These are phyloP conservation scores for Boletales sp. DNA, from an alignment of 768 basidiomycete genomes.

Conservation along the genomic window DNA sequence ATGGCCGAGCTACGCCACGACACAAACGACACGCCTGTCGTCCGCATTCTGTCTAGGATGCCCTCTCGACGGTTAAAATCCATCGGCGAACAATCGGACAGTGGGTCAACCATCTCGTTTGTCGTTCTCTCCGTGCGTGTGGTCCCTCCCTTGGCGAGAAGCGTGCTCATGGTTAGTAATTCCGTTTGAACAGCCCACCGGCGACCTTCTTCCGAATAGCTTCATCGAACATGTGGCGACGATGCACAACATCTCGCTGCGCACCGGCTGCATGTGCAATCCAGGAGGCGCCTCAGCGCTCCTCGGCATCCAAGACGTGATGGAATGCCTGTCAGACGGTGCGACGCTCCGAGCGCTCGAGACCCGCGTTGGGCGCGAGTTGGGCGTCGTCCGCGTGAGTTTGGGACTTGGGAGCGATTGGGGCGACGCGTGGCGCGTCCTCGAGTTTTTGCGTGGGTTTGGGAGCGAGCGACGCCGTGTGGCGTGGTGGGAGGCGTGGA, in stretches of 20 bases:
- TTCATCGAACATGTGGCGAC: slow-evolving; percentile 73
- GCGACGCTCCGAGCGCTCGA: slow-evolving; percentile 63
- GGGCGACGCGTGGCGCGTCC: slow-evolving; percentile 63
- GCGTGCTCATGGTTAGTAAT: too few species aligned
- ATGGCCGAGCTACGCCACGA: slow-evolving; percentile 62
- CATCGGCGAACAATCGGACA: slow-evolving; percentile 63
- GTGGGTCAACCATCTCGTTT: slow-evolving; percentile 60
- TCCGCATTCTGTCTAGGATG: slow-evolving; percentile 62
- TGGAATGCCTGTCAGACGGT: slow-evolving; percentile 57
- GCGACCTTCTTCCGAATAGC: slow-evolving; percentile 64
- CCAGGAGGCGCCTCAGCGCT: slow-evolving; percentile 77
- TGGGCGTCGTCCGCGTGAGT: slow-evolving; percentile 74
- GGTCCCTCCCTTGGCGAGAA: too few species aligned
- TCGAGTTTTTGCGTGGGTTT: slow-evolving; percentile 47
- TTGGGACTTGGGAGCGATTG: slow-evolving; percentile 78
- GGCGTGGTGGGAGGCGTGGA: slow-evolving; percentile 41
- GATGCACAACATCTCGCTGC: slow-evolving; percentile 62
- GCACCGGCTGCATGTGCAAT: slow-evolving; percentile 88
- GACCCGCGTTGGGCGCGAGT: slow-evolving; percentile 55
- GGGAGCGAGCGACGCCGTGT: slow-evolving; percentile 36
- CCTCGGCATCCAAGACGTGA: slow-evolving; percentile 61
- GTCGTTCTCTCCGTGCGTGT: slow-evolving; percentile 54
- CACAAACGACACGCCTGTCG: slow-evolving; percentile 53
- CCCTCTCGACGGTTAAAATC: slow-evolving; percentile 51
- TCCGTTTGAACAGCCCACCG: slow-evolving; percentile 45